A percentile compares a stretch with the other conserved stretches of the same genome.
phyloP scores from a whole-genome alignment of 2,329 filamentous ascomycete genomes.

The Arthrobotrys conoides region DNA sequence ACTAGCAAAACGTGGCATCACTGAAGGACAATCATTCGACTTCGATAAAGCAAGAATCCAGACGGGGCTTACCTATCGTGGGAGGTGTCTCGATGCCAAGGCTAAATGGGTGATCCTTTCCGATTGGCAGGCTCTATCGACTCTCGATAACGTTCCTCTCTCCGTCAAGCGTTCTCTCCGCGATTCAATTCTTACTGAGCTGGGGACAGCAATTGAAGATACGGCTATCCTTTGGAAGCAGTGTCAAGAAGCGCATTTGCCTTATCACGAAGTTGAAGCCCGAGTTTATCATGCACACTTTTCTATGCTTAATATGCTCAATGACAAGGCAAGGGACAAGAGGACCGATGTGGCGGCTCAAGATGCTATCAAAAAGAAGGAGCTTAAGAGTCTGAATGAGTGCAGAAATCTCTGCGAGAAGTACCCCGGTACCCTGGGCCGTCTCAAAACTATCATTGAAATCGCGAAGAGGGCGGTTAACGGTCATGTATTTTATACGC shows the following conservation, averaged over 20 bases:
- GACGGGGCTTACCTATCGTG: conserved; percentile 40
- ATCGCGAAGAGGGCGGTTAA: conserved; percentile 69
- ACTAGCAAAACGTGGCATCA: conserved; percentile 11
- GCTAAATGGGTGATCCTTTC: conserved; percentile 26
- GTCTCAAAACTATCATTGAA: conserved; percentile 69
- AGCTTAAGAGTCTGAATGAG: conserved; percentile 36
- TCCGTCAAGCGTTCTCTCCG: conserved; percentile 5
- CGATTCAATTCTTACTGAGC: conserved; percentile 10
- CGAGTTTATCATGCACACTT: conserved; percentile 31
- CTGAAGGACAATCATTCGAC: conserved; percentile 14
- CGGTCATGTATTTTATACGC: conserved; percentile 69
- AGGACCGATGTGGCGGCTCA: conserved; percentile 3
- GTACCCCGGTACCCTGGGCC: conserved; percentile 59
- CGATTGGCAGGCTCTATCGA: conserved; percentile 37
- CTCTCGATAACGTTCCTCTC: neutral
- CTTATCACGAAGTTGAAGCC: conserved; percentile 39
- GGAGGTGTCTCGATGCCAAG: conserved; percentile 30
- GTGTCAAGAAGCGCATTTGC: conserved; percentile 28
- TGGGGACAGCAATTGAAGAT: neutral
- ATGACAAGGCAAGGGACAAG: conserved; percentile 4
- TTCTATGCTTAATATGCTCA: conserved; percentile 19
- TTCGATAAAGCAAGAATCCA: conserved; percentile 46
- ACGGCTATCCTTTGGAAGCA: conserved; percentile 7
- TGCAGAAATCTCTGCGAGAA: conserved; percentile 47
- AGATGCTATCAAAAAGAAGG: conserved; percentile 15